Conservation (phyloP, 1,139 yeast species). For the Taphrina pruni region DNA sequence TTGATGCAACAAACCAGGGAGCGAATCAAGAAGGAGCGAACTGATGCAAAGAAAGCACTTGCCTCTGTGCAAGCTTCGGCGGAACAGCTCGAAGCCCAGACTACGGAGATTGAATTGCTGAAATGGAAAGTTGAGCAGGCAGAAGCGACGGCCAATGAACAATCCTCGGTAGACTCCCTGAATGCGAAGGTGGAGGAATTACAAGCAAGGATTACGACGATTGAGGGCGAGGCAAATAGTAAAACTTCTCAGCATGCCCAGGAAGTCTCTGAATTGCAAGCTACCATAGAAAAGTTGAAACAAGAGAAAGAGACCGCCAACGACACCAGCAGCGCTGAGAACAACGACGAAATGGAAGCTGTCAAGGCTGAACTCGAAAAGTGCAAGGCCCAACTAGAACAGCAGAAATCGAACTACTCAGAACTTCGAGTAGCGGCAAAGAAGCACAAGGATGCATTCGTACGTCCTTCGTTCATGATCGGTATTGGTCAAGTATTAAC, state of each 20-base stretch:
- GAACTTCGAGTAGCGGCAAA: conserved; percentile 47
- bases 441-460: conserved; percentile 52
- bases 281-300: conserved; percentile 42
- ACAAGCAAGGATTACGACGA: conserved; percentile 1
- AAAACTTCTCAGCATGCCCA: neutral
- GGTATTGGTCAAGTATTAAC: conserved; percentile 18
- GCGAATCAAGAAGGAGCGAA: conserved; percentile 39
- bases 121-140: conserved; percentile 18
- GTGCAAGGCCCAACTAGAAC: conserved; percentile 39
- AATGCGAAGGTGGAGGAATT: neutral
- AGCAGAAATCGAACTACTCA: conserved; percentile 50
- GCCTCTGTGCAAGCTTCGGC: conserved; percentile 12
- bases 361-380: conserved; percentile 37
- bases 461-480: neutral
- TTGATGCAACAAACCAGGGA: conserved; percentile 37
- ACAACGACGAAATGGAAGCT: conserved; percentile 2
- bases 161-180: conserved; percentile 1
- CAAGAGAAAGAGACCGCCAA: conserved; percentile 22
- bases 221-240: neutral
- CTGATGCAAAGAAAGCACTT: conserved; percentile 32
- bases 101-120: conserved; percentile 19
- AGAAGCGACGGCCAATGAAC: conserved; percentile 6
- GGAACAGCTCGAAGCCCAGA: conserved; percentile 11
- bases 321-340: conserved; percentile 38
- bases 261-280: conserved; percentile 2